Evolutionary conservation across 1,284 basidiomycete genomes (phyloP), one percentile per base, ranked within the genome.

Genomic region (Ceratobasidium sp.): DNA sequence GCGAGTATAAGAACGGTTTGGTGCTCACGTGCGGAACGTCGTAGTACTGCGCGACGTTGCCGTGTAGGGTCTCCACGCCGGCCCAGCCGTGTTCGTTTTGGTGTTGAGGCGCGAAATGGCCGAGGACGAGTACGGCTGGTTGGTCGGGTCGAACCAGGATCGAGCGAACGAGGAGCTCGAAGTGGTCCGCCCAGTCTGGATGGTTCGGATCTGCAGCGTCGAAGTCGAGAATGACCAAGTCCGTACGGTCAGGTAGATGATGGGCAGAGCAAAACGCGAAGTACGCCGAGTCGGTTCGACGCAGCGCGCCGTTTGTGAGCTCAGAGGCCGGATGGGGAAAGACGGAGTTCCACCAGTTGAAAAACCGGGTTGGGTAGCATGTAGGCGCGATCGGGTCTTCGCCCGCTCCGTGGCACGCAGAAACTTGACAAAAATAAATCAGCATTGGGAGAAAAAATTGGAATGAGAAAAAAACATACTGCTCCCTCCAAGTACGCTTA

Each of bases 311-410:
- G 84, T 98, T 98, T 18, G 97, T 98, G 81, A 98, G 90, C 85
- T 98, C 96, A 9, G 95, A 95, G 1, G 94, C 94, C 0, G 96
- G 96, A 85, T 98, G 95, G 0, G 97, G 97, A 86, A 98, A 98
- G 20, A 98, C 90, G 71, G 89, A 90, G 86, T 97, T 96, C 94
- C 96, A 97, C 97, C 97, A 98, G 78, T 93, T 89, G 87, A 98
- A 98, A 87, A 98, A 94, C 56, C 91, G 90, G 53, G 94, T 92
- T 0, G 97, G 96, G 85, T 97, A 98, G 85, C 97, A 97, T 81
- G 87, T 88, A 0, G 94, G 89, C 0, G 95, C 91, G 77, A 98
- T 89, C 3, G 95, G 96, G 84, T 97, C 95, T 81, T 97, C 94
- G 15, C 97, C 97, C 1, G 96, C 93, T 46, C 97, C 97, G 84